phyloP scores from a whole-genome alignment of 768 basidiomycete species.

The Boletus insuetus region DNA sequence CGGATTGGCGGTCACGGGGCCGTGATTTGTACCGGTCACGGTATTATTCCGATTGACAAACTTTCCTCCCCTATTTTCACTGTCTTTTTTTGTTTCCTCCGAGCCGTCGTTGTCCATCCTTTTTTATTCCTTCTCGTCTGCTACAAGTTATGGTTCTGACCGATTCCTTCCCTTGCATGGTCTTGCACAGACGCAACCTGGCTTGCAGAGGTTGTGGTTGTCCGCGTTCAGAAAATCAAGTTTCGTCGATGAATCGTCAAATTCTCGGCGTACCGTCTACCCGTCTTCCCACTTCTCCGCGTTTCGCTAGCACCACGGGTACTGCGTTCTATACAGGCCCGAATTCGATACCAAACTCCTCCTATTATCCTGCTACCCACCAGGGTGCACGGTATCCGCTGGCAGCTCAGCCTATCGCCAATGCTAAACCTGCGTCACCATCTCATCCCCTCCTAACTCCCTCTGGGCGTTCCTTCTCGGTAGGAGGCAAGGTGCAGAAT shows the following conservation, averaged over 20 bases:
- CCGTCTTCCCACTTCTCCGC: conserved; percentile 25
- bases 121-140: conserved; percentile 11
- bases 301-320: conserved; percentile 19
- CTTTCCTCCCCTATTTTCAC: conserved; percentile 29
- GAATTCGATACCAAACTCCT: conserved; percentile 23
- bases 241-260: conserved; percentile 32
- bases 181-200: conserved; percentile 66
- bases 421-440: conserved; percentile 37
- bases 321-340: conserved; percentile 16
- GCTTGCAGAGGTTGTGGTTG: conserved; percentile 76
- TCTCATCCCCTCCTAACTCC: conserved; percentile 79
- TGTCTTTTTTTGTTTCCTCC: conserved; percentile 8
- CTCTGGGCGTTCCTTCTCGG: conserved; percentile 72
- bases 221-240: conserved; percentile 44
- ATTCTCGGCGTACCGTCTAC: conserved; percentile 20
- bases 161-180: conserved; percentile 47
- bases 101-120: not conserved
- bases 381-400: conserved; percentile 27
- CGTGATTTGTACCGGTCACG: conserved; percentile 18
- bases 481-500: conserved; percentile 79
- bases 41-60: conserved; percentile 25
- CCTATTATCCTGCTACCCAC: conserved; percentile 28
- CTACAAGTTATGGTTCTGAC: conserved; percentile 39
- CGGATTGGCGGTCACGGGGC: not conserved
- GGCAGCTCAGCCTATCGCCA: conserved; percentile 20